phyloP scores from a whole-genome alignment of 2,329 filamentous ascomycete genomes.

The Alternaria triticina region DNA sequence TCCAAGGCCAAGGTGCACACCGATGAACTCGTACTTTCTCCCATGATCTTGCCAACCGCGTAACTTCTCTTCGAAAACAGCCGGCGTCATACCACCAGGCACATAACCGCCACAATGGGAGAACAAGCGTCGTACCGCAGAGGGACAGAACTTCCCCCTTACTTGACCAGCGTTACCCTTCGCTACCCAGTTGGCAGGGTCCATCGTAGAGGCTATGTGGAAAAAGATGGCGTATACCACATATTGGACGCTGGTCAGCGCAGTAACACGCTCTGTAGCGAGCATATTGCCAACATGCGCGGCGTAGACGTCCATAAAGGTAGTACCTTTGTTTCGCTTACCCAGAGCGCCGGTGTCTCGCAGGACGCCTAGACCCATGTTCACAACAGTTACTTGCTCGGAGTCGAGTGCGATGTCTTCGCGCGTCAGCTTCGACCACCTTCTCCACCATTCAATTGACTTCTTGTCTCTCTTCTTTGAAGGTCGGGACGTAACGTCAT shows the following conservation, averaged over 20 bases:
- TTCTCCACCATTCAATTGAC: background rate
- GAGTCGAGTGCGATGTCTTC: background rate
- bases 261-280: background rate
- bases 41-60: background rate
- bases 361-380: background rate
- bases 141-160: background rate
- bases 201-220: background rate
- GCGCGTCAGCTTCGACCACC: background rate
- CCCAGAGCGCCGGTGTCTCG: background rate
- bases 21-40: background rate
- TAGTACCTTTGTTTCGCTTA: background rate
- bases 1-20: background rate
- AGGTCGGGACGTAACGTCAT: background rate
- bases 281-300: background rate
- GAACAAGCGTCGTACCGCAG: background rate
- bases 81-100: background rate
- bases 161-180: background rate
- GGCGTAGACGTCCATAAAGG: background rate
- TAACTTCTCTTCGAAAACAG: background rate
- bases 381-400: background rate
- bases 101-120: background rate
- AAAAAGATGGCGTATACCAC: background rate
- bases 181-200: background rate
- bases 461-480: background rate
- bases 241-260: background rate